These are phyloP conservation scores for Vigna nakashimae DNA, from an alignment of 306 rosid genomes.

Conservation along the genomic window DNA sequence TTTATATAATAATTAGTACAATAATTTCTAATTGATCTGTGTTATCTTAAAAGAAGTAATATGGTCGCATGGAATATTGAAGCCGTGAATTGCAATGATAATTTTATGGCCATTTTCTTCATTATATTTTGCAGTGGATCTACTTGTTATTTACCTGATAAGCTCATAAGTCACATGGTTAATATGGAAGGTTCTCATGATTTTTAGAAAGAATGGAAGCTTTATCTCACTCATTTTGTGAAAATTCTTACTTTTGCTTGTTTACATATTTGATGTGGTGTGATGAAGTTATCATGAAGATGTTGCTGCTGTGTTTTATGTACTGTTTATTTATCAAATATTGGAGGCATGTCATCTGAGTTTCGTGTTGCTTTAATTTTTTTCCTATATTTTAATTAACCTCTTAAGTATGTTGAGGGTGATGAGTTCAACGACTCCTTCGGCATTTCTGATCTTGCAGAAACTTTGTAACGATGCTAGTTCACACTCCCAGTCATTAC, in stretches of 20 bases:
- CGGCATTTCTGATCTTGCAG: background rate
- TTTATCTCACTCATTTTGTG: slow-evolving; percentile 26
- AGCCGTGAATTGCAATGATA: too few relatives aligned
- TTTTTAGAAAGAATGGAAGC: slow-evolving; percentile 25
- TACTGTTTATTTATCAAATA: slow-evolving; percentile 12
- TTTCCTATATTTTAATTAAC: slow-evolving; percentile 1
- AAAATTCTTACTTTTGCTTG: slow-evolving; percentile 4
- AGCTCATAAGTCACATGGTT: too few relatives aligned
- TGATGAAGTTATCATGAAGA: background rate
- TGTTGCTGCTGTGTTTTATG: slow-evolving; percentile 22
- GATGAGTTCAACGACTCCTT: slow-evolving; percentile 17
- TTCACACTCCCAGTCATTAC: slow-evolving; percentile 24
- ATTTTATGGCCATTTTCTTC: too few relatives aligned
- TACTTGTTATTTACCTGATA: too few relatives aligned
- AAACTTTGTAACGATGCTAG: background rate
- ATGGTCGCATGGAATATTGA: too few relatives aligned
- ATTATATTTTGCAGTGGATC: too few relatives aligned
- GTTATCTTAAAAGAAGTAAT: too few relatives aligned
- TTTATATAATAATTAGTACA: too few relatives aligned
- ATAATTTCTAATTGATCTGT: too few relatives aligned
- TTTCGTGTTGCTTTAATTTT: background rate
- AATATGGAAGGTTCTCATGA: too few relatives aligned
- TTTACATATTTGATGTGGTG: background rate
- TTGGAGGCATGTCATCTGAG: background rate
- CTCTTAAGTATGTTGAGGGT: slow-evolving; percentile 8